Evolutionary conservation across 306 rosid species (phyloP).

Genomic region (Rubus idaeus): DNA sequence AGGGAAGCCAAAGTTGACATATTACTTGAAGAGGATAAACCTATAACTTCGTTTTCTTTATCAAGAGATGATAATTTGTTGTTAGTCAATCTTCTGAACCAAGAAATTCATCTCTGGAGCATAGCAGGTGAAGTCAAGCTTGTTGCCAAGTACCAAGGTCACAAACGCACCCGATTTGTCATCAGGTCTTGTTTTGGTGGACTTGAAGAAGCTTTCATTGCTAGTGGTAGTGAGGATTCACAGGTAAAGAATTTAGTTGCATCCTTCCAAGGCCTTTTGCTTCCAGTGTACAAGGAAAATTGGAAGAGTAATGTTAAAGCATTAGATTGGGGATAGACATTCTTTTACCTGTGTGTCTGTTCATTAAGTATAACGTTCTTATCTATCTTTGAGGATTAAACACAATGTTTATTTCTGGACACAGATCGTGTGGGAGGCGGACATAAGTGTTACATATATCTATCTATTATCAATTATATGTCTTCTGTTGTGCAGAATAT

Average conservation of each 20-base stretch:
- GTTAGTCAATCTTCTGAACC: slow-evolving; percentile 81
- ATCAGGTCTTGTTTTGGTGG: slow-evolving; percentile 98
- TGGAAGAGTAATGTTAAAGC: not conserved
- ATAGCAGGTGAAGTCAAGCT: slow-evolving; percentile 68
- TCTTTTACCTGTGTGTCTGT: not conserved
- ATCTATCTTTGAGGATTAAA: slow-evolving; percentile 15
- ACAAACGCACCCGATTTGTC: slow-evolving; percentile 69
- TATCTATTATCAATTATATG: not conserved
- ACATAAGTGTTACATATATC: not conserved
- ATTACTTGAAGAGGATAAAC: slow-evolving; percentile 72
- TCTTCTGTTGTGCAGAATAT: not conserved
- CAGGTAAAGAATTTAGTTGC: slow-evolving; percentile 59
- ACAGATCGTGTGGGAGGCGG: not conserved
- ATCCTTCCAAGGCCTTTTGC: slow-evolving; percentile 1
- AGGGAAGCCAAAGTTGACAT: slow-evolving; percentile 76
- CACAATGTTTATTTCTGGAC: not conserved
- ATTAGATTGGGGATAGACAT: not conserved
- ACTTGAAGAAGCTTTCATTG: slow-evolving; percentile 79
- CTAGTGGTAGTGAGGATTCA: slow-evolving; percentile 99
- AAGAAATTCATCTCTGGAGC: slow-evolving; percentile 97
- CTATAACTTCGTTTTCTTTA: slow-evolving; percentile 76
- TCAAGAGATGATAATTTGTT: slow-evolving; percentile 78
- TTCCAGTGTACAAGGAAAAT: not conserved
- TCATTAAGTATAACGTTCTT: not conserved
- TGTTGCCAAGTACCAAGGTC: slow-evolving; percentile 78